A percentile compares a stretch with the other conserved stretches of the same genome.
Evolutionary conservation across 2,329 filamentous ascomycete genomes (phyloP).

Genomic region (Huntiella moniliformis): DNA sequence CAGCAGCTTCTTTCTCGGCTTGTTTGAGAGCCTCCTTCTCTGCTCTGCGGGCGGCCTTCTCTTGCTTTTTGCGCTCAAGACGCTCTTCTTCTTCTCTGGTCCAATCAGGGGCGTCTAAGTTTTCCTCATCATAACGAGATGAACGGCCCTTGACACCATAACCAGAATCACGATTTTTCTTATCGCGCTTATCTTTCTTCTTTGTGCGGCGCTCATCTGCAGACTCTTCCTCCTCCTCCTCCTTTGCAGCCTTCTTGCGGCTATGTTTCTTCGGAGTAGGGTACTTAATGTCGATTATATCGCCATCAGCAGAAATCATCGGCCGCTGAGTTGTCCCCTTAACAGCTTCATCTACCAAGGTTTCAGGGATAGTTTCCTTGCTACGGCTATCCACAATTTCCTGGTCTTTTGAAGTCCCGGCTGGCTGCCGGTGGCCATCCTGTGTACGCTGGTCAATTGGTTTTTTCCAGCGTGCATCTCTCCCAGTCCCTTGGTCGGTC

Average conservation of each 20-base stretch:
- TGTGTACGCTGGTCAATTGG: too few relatives aligned
- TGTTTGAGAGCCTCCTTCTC: constrained; percentile 9
- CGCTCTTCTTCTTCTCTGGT: constrained; percentile 7
- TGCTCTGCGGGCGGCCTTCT: constrained; percentile 9
- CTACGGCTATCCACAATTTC: too few relatives aligned
- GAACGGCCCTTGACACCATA: not conserved
- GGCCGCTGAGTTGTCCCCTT: too few relatives aligned
- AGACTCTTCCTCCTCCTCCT: constrained; percentile 2
- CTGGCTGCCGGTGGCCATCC: too few relatives aligned
- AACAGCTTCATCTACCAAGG: too few relatives aligned
- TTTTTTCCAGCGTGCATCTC: too few relatives aligned
- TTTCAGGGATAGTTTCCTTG: too few relatives aligned
- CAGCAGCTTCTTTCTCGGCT: constrained; percentile 17
- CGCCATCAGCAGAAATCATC: too few relatives aligned
- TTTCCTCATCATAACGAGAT: constrained; percentile 3
- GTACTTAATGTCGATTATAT: too few relatives aligned
- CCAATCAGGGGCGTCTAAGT: constrained; percentile 7
- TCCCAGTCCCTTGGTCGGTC: too few relatives aligned
- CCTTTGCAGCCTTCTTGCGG: not conserved
- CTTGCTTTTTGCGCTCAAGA: constrained; percentile 6
- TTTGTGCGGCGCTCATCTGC: not conserved
- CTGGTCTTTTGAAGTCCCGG: too few relatives aligned
- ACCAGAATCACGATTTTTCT: constrained; percentile 6
- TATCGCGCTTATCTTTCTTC: not conserved
- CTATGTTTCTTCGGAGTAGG: too few relatives aligned